phyloP scores from a whole-genome alignment of 2,329 filamentous ascomycete species.

The Arthrocladium fulminans region DNA sequence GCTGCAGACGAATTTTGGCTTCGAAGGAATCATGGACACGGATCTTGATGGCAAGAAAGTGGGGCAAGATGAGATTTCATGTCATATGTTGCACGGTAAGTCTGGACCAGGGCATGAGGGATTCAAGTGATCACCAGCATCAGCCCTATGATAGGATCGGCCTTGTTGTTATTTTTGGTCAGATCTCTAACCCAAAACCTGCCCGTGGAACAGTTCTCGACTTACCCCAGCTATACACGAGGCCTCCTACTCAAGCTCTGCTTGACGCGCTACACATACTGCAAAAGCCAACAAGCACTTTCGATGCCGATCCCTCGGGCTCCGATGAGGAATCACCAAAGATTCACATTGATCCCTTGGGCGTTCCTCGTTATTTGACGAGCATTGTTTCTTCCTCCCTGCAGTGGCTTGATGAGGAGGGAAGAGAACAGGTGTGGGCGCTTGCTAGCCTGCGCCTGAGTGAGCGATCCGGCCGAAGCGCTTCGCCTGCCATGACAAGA shows the following conservation, averaged over 20 bases:
- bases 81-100: slow-evolving; percentile 1
- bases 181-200: neutral
- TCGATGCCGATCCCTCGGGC: slow-evolving; percentile 23
- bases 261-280: slow-evolving; percentile 58
- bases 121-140: neutral
- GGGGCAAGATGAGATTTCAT: neutral
- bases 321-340: slow-evolving; percentile 19
- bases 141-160: neutral
- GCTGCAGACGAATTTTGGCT: too few relatives aligned
- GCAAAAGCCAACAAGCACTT: slow-evolving; percentile 52
- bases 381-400: slow-evolving; percentile 39
- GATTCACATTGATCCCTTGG: slow-evolving; percentile 30
- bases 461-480: slow-evolving; percentile 73
- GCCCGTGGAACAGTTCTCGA: slow-evolving; percentile 45
- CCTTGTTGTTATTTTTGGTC: neutral
- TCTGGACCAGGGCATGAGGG: slow-evolving; percentile 3
- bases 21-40: neutral
- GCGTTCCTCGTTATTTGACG: slow-evolving; percentile 39
- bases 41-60: neutral
- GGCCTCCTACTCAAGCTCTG: slow-evolving; percentile 57
- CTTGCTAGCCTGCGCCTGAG: slow-evolving; percentile 69
- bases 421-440: slow-evolving; percentile 52
- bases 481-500: slow-evolving; percentile 55
- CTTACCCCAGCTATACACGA: slow-evolving; percentile 74
- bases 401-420: slow-evolving; percentile 38